Conservation (phyloP, 1,284 basidiomycete species). For the Fomitopsis pinicola region DNA sequence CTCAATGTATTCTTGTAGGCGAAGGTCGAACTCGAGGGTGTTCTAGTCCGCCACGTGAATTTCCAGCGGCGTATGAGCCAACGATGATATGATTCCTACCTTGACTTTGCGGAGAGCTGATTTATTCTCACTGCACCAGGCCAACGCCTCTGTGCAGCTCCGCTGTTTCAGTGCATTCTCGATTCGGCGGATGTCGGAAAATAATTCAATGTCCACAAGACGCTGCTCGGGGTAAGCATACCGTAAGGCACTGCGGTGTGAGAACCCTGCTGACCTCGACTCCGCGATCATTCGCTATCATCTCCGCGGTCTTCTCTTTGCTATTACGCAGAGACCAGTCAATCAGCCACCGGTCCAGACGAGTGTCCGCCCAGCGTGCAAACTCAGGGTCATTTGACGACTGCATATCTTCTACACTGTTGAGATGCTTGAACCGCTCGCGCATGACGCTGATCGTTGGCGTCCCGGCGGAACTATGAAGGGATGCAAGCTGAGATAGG, state of each 20-base stretch:
- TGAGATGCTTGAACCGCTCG: conserved; percentile 69
- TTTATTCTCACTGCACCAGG: conserved; percentile 98
- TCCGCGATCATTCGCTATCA: conserved; percentile 63
- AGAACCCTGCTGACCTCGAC: conserved; percentile 54
- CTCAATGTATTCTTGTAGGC: conserved; percentile 96
- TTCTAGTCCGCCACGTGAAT: conserved; percentile 46
- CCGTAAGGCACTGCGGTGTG: not conserved
- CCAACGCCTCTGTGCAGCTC: conserved; percentile 83
- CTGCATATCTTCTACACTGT: conserved; percentile 52
- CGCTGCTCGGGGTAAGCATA: conserved; percentile 38
- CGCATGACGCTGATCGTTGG: conserved; percentile 70
- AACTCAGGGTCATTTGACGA: conserved; percentile 53
- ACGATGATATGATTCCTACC: conserved; percentile 36
- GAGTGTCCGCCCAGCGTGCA: conserved; percentile 70
- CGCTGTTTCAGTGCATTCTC: conserved; percentile 75
- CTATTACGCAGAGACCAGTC: conserved; percentile 86
- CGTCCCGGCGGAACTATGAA: conserved; percentile 60
- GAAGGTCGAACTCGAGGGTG: conserved; percentile 92
- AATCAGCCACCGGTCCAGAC: conserved; percentile 87
- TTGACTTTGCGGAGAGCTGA: conserved; percentile 87
- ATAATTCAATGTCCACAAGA: conserved; percentile 89
- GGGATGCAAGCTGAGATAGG: conserved; percentile 54
- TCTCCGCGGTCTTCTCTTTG: conserved; percentile 63
- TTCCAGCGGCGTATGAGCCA: too few relatives aligned
- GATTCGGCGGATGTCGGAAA: conserved; percentile 83